phyloP scores from a whole-genome alignment of 1,284 basidiomycete species.

The Leccinum solheimii region DNA sequence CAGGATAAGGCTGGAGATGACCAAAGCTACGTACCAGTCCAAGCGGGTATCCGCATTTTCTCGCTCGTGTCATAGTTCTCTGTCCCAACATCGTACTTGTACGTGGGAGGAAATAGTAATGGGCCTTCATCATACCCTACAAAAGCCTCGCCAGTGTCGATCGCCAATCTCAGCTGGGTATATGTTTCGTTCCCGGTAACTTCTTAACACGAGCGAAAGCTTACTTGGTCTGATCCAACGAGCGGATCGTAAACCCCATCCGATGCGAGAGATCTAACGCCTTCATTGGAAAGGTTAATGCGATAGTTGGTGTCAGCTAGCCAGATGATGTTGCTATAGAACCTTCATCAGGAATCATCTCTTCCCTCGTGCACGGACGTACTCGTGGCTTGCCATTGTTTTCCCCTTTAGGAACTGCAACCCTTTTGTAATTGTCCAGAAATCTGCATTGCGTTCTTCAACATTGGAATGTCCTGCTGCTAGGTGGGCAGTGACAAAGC shows the following conservation, averaged over 20 bases:
- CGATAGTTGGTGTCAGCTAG: conserved; percentile 96
- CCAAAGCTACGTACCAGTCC: conserved; percentile 73
- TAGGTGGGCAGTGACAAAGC: conserved; percentile 94
- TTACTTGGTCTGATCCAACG: conserved; percentile 82
- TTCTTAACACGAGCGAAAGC: conserved; percentile 11
- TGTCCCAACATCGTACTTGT: conserved; percentile 82
- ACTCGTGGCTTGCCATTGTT: conserved; percentile 89
- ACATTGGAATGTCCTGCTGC: conserved; percentile 91
- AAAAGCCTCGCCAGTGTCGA: conserved; percentile 75
- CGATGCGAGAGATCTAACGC: conserved; percentile 66
- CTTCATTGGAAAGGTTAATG: conserved; percentile 82
- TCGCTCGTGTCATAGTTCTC: conserved; percentile 94
- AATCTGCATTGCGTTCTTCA: conserved; percentile 92
- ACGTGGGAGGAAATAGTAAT: conserved; percentile 86
- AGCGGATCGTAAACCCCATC: conserved; percentile 72
- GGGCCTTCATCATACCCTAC: conserved; percentile 86
- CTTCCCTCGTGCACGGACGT: conserved; percentile 30
- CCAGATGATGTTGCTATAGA: conserved; percentile 83
- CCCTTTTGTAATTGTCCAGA: conserved; percentile 81
- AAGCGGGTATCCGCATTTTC: conserved; percentile 95
- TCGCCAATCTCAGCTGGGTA: conserved; percentile 65
- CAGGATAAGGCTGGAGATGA: not conserved
- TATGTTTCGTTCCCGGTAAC: not conserved
- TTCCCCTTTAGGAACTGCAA: conserved; percentile 89
- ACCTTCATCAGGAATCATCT: conserved; percentile 13